phyloP scores from a whole-genome alignment of 495 filamentous ascomycete genomes.

The Xylaria flabelliformis region DNA sequence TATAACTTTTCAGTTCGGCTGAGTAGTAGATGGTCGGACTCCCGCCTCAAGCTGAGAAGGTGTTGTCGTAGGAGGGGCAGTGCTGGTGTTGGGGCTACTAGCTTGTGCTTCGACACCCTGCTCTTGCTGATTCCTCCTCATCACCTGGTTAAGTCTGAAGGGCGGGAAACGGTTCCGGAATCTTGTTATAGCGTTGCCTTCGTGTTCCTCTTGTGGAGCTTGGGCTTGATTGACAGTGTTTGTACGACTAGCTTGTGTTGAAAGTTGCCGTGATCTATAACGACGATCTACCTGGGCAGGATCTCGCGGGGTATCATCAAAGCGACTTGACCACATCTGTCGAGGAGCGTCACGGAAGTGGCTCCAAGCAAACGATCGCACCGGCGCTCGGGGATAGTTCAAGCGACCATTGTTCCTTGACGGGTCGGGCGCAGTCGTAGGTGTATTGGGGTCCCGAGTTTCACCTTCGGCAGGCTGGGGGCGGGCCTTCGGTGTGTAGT shows the following conservation, averaged over 20 bases:
- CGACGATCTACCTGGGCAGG: slow-evolving; percentile 28
- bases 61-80: slow-evolving; percentile 36
- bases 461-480: slow-evolving; percentile 44
- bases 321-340: slow-evolving; percentile 39
- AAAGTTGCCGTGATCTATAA: slow-evolving; percentile 30
- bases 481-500: slow-evolving; percentile 88
- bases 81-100: slow-evolving; percentile 26
- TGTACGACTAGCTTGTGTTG: slow-evolving; percentile 26
- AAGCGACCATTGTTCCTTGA: slow-evolving; percentile 46
- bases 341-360: slow-evolving; percentile 40
- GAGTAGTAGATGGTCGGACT: slow-evolving; percentile 37
- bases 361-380: slow-evolving; percentile 42
- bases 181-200: slow-evolving; percentile 33
- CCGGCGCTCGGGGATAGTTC: slow-evolving; percentile 47
- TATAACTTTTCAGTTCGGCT: slow-evolving; percentile 31
- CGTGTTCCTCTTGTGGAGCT: slow-evolving; percentile 21
- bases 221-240: slow-evolving; percentile 23
- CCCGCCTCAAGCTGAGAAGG: slow-evolving; percentile 51
- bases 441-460: slow-evolving; percentile 36
- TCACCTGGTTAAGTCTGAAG: slow-evolving; percentile 32
- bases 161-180: slow-evolving; percentile 38
- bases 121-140: slow-evolving; percentile 38
- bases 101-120: slow-evolving; percentile 25
- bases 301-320: slow-evolving; percentile 29
- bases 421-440: slow-evolving; percentile 32